Evolutionary conservation across 164 flowering plant genomes (phyloP), one percentile per base, ranked within the genome.

Genomic region (Sextonia rubra): DNA sequence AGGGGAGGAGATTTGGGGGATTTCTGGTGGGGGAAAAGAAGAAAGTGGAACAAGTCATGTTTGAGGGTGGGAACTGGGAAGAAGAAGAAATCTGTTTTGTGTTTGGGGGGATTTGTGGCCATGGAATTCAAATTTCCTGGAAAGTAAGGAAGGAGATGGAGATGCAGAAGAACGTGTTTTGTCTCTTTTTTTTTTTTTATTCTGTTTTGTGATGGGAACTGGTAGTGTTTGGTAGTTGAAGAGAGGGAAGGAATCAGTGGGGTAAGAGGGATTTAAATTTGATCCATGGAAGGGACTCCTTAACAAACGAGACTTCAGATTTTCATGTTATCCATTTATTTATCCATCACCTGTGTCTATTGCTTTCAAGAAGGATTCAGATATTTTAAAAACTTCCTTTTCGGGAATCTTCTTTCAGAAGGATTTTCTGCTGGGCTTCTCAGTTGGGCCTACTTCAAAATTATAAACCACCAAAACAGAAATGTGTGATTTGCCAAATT

Each of bases 1-100:
- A 70, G 37, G 74, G 60, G 68, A 73, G 82, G 30, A 79, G 73
- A 68, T 17, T 73, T 58, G 23, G 72, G 71, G 61, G 79, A 70
- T 37, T 63, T 79, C 80, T 81, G 81, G 86, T 85, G 48, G 87
- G 23, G 30, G 87, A 82, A 72, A 85, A 86, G 37, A 82, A 75
- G 77, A 77, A 76, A 71, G 64, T 83, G 70, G 91, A 80, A 32
- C 83, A 58, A 85, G 82, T 79, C 91, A 87, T 90, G 79, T 56
- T 78, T 80, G 64, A 18, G 71, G 26, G 79, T 56, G 77, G 82
- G 64, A 18, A 71, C n/a, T n/a, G n/a, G n/a, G n/a, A 26, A 14
- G 64, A n/a, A 1, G 32, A 56, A 37, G 1, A 27, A 56, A 27
- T 49, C 18, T 64, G 47, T 52, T 15, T 2, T 52, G 17, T 27